Evolutionary conservation across 2,329 filamentous ascomycete genomes (phyloP).

Genomic region (Pezicula carpinea): DNA sequence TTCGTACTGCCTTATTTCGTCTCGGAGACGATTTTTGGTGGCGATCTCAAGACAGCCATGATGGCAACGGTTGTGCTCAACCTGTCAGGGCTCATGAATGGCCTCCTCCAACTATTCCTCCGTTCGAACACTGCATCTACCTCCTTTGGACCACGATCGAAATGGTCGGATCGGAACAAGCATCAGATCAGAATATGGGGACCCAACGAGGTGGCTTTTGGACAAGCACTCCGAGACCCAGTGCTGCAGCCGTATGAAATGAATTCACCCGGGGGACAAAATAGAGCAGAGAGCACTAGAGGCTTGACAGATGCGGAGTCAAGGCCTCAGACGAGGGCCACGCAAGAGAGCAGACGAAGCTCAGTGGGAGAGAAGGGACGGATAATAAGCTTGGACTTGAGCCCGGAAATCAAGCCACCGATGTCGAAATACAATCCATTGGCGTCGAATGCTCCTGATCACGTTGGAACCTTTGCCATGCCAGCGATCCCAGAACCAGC

Average conservation of each 20-base stretch:
- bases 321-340: too few species aligned
- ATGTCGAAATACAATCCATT: constrained; percentile 7
- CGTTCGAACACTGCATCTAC: constrained; percentile 56
- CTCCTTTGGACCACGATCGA: constrained; percentile 42
- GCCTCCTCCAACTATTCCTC: constrained; percentile 62
- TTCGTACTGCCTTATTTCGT: constrained; percentile 62
- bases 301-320: too few species aligned
- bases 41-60: constrained; percentile 50
- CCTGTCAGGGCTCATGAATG: constrained; percentile 59
- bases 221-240: background rate
- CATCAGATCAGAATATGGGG: constrained; percentile 43
- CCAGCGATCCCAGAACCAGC: background rate
- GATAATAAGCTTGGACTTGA: constrained; percentile 19
- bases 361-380: constrained; percentile 22
- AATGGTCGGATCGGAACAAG: constrained; percentile 44
- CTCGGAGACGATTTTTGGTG: constrained; percentile 44
- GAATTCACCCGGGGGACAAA: background rate
- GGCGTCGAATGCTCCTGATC: constrained; percentile 1
- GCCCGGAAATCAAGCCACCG: constrained; percentile 9
- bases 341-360: constrained; percentile 5
- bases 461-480: background rate
- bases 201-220: constrained; percentile 31
- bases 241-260: background rate
- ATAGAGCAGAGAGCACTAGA: constrained; percentile 11
- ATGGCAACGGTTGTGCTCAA: constrained; percentile 63